Evolutionary conservation across 2,329 filamentous ascomycete genomes (phyloP), one percentile per base, ranked within the genome.

Genomic region (Fusarium torulosum): DNA sequence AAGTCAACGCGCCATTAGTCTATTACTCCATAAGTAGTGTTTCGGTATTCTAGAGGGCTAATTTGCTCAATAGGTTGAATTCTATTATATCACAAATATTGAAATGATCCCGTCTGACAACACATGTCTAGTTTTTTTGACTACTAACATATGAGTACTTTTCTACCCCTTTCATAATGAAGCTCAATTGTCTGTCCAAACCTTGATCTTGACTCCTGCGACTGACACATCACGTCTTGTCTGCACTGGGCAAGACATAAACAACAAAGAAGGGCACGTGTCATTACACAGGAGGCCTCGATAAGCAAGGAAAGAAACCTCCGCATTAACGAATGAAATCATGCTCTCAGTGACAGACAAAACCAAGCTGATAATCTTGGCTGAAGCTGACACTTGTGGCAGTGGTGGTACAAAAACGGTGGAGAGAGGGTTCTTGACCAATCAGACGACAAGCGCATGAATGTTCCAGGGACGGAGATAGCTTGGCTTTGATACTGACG

Each of bases 401-500:
- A 31, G 59, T 56, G 59, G 25, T 49, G 46, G 45, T 54, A 41
- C 27, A 10, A 47, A 20, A 43, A 41, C 25, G 31, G 37, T 33
- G 20, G 14, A 40, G 15, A 17, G n/a, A 5, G 14, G 37, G 20
- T n/a, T 29, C 4, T 17, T 1, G 11, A 1, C 66, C 66, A 68
- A 68, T 68, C 35, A 69, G 11, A 50, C 7, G 7, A 7, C 3
- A 3, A 35, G 23, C 43, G 61, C 44, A 69, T 68, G 66, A 68
- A 41, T 38, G 27, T 63, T 54, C 55, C 55, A 69, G 65, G 54
- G 55, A 53, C 55, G 38, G 50, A 33, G 3, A 31, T 25, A 56
- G 56, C 52, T 66, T 62, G 56, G 59, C 31, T n/a, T 7, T 9
- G 42, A 7, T 42, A n/a, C 50, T 68, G 66, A 68, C 66, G 66